phyloP scores from a whole-genome alignment of 257 asterid species.

The Asclepias syriaca region DNA sequence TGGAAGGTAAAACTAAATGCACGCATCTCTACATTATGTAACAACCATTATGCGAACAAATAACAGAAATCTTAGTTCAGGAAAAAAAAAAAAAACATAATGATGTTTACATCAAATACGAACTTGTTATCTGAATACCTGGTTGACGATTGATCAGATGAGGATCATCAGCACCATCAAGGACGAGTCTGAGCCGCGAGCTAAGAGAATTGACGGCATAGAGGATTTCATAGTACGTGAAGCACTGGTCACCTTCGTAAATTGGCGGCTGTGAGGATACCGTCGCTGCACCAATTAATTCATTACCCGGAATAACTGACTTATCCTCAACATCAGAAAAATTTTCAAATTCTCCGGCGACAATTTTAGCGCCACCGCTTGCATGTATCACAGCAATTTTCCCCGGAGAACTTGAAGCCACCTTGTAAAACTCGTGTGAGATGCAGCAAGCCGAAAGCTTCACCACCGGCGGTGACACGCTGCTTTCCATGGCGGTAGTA shows the following conservation, averaged over 20 bases:
- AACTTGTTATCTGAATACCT: slow-evolving; percentile 29
- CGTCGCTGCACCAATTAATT: slow-evolving; percentile 20
- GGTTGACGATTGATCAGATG: slow-evolving; percentile 27
- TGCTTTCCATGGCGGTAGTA: background rate
- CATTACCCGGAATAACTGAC: slow-evolving; percentile 1
- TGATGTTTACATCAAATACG: background rate
- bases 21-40: background rate
- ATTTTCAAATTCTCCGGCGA: slow-evolving; percentile 27
- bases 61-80: background rate
- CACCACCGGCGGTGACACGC: slow-evolving; percentile 11
- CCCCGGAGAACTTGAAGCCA: slow-evolving; percentile 45
- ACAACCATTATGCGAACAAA: background rate
- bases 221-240: slow-evolving; percentile 64
- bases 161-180: slow-evolving; percentile 57
- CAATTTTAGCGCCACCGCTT: slow-evolving; percentile 40
- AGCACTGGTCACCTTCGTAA: slow-evolving; percentile 66
- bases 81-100: background rate
- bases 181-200: slow-evolving; percentile 45
- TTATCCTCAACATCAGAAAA: slow-evolving; percentile 4
- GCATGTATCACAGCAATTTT: slow-evolving; percentile 76
- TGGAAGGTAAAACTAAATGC: background rate
- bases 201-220: slow-evolving; percentile 62
- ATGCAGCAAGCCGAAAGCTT: slow-evolving; percentile 55
- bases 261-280: slow-evolving; percentile 32
- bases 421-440: slow-evolving; percentile 59